Base-by-base conservation (phyloP, 495 filamentous ascomycete species). In the Hyaloscypha hepaticicola region DNA sequence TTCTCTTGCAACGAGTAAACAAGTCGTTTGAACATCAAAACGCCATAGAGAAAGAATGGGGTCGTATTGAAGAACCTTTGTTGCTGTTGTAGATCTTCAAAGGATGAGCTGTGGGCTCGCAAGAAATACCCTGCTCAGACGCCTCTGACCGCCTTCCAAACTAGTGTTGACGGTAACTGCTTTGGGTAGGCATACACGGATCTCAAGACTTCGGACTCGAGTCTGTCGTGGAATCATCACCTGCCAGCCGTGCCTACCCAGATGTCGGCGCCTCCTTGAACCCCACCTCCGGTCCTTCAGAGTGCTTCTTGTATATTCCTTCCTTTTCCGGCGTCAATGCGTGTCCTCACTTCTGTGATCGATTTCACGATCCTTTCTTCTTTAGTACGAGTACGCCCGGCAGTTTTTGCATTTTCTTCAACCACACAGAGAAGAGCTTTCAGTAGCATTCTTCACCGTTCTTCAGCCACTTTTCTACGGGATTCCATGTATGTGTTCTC, bases 1-100 rank as follows among this genome's bases (percentile, higher is more conserved):
- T 66, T 22, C 29, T 72, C 67, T 72, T 66, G 70, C 70, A 72
- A 69, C 70, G 55, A 38, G 65, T 61, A 64, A 66, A 52, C 28
- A 33, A 55, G 61, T 61, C 60, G 31, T 50, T 59, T 63, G 70
- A 66, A 60, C 62, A 31, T 63, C 67, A 70, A 68, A 58, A 64
- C 60, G 19, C 63, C 58, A 57, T 31, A 59, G 55, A 55, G 50
- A 55, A 63, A 21, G 58, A 27, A 48, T 55, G 38, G 61, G 60
- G 63, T 50, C 61, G 48, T 62, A 16, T 45, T 45, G 38, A 55
- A 69, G 61, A 53, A 65, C 65, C 64, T 49, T 51, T 60, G 70
- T 69, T 72, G 70, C 70, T 60, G 50, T 51, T 24, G 50, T 53
- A 38, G 55, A 58, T 33, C 31, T 33, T 45, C 38, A 45, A 45